phyloP scores from a whole-genome alignment of 1,139 yeast genomes.

The Lodderomyces beijingensis region DNA sequence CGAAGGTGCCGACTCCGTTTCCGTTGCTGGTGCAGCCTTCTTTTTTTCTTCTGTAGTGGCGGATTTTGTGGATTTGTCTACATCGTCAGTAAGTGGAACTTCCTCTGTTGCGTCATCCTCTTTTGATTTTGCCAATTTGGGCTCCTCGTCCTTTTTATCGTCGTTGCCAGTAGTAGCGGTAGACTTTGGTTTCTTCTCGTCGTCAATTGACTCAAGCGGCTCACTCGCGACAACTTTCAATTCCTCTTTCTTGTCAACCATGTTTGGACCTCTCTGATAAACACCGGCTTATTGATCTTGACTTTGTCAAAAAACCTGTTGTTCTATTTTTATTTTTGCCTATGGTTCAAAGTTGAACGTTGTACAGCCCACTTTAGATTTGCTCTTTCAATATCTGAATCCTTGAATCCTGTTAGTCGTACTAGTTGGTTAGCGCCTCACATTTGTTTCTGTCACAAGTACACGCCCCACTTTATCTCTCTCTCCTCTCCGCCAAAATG shows the following conservation, averaged over 20 bases:
- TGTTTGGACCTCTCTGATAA: background rate
- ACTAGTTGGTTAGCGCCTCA: no score
- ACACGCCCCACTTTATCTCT: no score
- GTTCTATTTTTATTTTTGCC: no score
- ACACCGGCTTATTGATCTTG: no score
- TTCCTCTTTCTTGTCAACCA: slow-evolving; percentile 19
- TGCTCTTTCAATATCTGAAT: no score
- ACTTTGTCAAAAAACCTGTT: background rate
- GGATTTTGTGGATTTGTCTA: background rate
- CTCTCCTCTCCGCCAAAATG: no score
- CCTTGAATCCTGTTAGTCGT: no score
- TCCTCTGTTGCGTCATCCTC: slow-evolving; percentile 10
- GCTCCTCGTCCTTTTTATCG: slow-evolving; percentile 4
- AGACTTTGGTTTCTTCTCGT: slow-evolving; percentile 6
- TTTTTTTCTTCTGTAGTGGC: background rate
- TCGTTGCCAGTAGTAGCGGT: slow-evolving; percentile 4
- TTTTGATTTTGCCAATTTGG: slow-evolving; percentile 2
- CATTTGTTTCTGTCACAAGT: no score
- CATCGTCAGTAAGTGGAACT: slow-evolving; percentile 12
- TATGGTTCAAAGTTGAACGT: no score
- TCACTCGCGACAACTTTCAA: slow-evolving; percentile 33
- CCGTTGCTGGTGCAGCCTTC: background rate
- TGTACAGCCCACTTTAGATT: no score
- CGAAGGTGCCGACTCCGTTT: background rate
- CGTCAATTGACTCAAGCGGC: slow-evolving; percentile 27